Evolutionary conservation across 73 alveolate genomes (phyloP).

Genomic region (Paramecium octaurelia): DNA sequence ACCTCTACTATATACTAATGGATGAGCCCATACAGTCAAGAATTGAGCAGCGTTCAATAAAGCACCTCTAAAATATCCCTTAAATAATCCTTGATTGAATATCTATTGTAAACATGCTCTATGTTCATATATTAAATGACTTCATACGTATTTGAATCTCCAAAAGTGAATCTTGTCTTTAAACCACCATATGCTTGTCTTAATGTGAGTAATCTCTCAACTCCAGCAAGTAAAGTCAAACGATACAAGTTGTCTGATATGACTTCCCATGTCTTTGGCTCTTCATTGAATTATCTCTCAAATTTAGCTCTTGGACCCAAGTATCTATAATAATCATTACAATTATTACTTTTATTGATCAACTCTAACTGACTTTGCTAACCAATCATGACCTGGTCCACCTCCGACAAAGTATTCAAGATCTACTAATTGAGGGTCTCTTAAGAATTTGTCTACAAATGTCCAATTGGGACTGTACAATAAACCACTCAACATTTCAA

Average conservation of each 20-base stretch:
- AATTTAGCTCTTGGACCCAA: not conserved
- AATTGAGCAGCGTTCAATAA: constrained; percentile 42
- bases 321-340: not conserved
- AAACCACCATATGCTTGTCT: constrained; percentile 61
- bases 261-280: constrained; percentile 49
- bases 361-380: not conserved
- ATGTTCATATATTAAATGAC: not conserved
- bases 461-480: constrained; percentile 31
- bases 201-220: constrained; percentile 58
- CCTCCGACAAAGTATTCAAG: constrained; percentile 42
- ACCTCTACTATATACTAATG: constrained; percentile 41
- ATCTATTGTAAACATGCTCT: constrained; percentile 51
- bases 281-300: constrained; percentile 8
- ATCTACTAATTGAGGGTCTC: constrained; percentile 33
- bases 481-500: not conserved
- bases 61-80: constrained; percentile 65
- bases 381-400: constrained; percentile 47
- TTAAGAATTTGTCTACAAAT: not conserved
- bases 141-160: constrained; percentile 41
- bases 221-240: constrained; percentile 59
- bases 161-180: constrained; percentile 56
- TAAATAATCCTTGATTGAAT: constrained; percentile 56
- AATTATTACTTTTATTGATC: constrained; percentile 12
- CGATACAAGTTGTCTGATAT: constrained; percentile 46
- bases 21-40: constrained; percentile 37